Evolutionary conservation across 257 asterid genomes (phyloP), one percentile per base, ranked within the genome.

Genomic region (Avicennia marina): DNA sequence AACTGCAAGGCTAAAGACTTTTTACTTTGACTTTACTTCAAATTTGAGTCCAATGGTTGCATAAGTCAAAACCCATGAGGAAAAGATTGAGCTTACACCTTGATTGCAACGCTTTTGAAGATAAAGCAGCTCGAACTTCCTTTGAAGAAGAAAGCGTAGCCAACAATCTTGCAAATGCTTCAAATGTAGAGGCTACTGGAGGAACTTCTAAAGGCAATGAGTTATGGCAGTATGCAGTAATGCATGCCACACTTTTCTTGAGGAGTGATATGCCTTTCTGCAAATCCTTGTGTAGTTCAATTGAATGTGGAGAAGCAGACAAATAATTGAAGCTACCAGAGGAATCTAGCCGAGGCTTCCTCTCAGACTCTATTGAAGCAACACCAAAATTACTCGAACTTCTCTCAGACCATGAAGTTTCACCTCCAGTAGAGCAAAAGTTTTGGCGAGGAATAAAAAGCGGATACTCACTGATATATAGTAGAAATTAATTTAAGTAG

Each of bases 191-290:
- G 64, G 87, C 84, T 42, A 89, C 99, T 0, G 77, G 42, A 26
- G 97, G 99, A 65, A 93, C 87, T 52, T 93, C 95, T 71, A 86
- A 66, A 45, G 80, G 72, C 63, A 89, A 58, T 36, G 81, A 72
- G 76, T 79, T 84, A 57, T 84, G 86, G 78, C 95, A 86, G 76
- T 80, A 86, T 9, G 97, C 90, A 52, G 97, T 86, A 54, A 80
- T 64, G 79, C 99, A 89, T 41, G 97, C 95, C 65, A 93, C 99
- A 45, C 96, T 93, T 75, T 86, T 89, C 89, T 93, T 93, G 50
- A 93, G 94, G 76, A 93, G 99, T 43, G 97, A 88, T 60, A 93
- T 86, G 74, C 97, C 99, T 85, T 93, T 93, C 82, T 89, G 97
- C 83, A 93, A 75, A 76, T 93, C 99, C 82, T 81, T 86, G 76